A percentile compares a stretch with the other conserved stretches of the same genome.
Evolutionary conservation across 352 stramenopile species (phyloP).

Genomic region (Phytopythium oedochilum): DNA sequence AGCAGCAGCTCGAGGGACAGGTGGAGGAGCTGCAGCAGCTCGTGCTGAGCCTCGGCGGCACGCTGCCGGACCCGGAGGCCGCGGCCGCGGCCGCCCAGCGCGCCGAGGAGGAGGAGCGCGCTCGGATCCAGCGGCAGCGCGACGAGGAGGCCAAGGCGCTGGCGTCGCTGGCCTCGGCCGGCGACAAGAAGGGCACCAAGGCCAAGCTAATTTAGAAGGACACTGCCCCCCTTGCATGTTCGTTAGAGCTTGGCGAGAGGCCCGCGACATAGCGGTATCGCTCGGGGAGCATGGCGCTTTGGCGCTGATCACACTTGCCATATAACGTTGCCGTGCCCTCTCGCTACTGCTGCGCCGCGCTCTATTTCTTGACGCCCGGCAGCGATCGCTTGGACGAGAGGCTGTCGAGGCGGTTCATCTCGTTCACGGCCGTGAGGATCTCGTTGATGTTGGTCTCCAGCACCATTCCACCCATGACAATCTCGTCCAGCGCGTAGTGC

Average conservation of each 20-base stretch:
- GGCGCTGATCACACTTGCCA: not conserved
- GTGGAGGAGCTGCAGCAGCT: slow-evolving; percentile 54
- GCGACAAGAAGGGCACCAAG: slow-evolving; percentile 45
- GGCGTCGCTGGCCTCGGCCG: slow-evolving; percentile 8
- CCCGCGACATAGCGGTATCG: not conserved
- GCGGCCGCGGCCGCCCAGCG: slow-evolving; percentile 18
- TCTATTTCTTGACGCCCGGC: slow-evolving; percentile 65
- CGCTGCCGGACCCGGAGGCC: slow-evolving; percentile 53
- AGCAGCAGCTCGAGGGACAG: slow-evolving; percentile 38
- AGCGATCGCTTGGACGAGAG: slow-evolving; percentile 75
- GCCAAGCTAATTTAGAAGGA: slow-evolving; percentile 58
- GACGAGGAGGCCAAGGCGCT: slow-evolving; percentile 45
- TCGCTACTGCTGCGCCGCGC: not conserved
- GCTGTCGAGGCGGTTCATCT: slow-evolving; percentile 94
- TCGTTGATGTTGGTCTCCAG: slow-evolving; percentile 99
- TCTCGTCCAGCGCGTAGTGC: slow-evolving; percentile 98
- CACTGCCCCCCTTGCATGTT: not conserved
- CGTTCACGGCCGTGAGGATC: slow-evolving; percentile 95
- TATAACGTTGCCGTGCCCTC: not conserved
- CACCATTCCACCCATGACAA: slow-evolving; percentile 99
- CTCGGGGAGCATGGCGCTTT: not conserved
- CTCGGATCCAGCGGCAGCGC: slow-evolving; percentile 22
- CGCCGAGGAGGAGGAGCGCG: slow-evolving; percentile 27
- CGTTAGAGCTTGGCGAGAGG: not conserved
- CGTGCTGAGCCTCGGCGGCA: slow-evolving; percentile 54